phyloP scores from a whole-genome alignment of 768 basidiomycete genomes.

The Auricularia cornea region DNA sequence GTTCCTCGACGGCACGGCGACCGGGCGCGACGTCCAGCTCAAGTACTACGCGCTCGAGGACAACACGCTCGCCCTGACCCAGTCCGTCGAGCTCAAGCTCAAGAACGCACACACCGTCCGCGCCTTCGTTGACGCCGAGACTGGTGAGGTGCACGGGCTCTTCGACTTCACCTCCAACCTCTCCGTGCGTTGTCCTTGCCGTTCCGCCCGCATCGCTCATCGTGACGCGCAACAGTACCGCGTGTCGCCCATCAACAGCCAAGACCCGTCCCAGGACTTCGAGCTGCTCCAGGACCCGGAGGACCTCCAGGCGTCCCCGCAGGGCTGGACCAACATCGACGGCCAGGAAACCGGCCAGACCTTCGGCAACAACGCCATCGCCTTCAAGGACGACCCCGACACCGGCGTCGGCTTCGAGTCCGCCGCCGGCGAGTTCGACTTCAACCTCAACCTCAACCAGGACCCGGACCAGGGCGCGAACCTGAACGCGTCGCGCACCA shows the following conservation, averaged over 20 bases:
- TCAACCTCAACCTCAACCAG: constrained; percentile 18
- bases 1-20: constrained; percentile 2
- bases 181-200: background rate
- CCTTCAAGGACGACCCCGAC: constrained; percentile 12
- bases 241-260: constrained; percentile 1
- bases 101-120: background rate
- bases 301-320: constrained; percentile 30
- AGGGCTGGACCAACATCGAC: constrained; percentile 33
- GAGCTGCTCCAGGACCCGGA: constrained; percentile 4
- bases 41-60: constrained; percentile 2
- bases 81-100: background rate
- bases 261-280: constrained; percentile 3
- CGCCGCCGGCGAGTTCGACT: constrained; percentile 14
- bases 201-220: background rate
- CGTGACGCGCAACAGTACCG: background rate
- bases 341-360: constrained; percentile 13
- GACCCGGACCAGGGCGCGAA: constrained; percentile 27
- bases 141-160: background rate
- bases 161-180: background rate
- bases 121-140: background rate
- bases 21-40: background rate
- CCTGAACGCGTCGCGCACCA: constrained; percentile 28
- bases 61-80: background rate
- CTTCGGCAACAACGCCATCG: constrained; percentile 31
- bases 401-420: constrained; percentile 29